phyloP scores from a whole-genome alignment of 345 rosid genomes.

The Eucalyptus cloeziana region DNA sequence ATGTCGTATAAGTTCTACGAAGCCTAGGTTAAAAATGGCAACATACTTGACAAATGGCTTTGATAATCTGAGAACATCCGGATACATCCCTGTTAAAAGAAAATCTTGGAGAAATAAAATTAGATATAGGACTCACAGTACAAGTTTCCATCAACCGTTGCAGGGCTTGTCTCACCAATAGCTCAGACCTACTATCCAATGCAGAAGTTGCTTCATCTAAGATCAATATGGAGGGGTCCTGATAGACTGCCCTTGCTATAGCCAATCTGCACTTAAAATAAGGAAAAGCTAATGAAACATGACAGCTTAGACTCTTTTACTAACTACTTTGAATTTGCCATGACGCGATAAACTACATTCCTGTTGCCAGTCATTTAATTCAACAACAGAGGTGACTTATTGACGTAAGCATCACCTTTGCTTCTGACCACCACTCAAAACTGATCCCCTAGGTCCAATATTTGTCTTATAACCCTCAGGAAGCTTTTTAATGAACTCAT shows the following conservation, averaged over 20 bases:
- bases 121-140: conserved; percentile 36
- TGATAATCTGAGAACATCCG: background rate
- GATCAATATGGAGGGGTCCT: conserved; percentile 64
- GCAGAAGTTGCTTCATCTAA: conserved; percentile 99
- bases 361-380: background rate
- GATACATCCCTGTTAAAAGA: background rate
- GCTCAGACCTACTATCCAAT: conserved; percentile 81
- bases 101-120: background rate
- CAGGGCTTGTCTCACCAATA: conserved; percentile 78
- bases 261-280: conserved; percentile 47
- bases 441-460: conserved; percentile 86
- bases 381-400: background rate
- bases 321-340: background rate
- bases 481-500: conserved; percentile 71
- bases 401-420: conserved; percentile 46
- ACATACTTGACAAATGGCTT: background rate
- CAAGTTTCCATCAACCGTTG: conserved; percentile 64
- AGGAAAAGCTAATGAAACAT: background rate
- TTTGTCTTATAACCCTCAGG: conserved; percentile 65
- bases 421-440: conserved; percentile 91
- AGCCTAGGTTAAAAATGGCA: background rate
- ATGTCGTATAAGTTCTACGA: background rate
- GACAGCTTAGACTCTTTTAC: background rate
- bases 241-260: conserved; percentile 88
- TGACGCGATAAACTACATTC: background rate